These are phyloP conservation scores for Jatropha podagrica DNA, from an alignment of 441 rosid species.

Conservation along the genomic window DNA sequence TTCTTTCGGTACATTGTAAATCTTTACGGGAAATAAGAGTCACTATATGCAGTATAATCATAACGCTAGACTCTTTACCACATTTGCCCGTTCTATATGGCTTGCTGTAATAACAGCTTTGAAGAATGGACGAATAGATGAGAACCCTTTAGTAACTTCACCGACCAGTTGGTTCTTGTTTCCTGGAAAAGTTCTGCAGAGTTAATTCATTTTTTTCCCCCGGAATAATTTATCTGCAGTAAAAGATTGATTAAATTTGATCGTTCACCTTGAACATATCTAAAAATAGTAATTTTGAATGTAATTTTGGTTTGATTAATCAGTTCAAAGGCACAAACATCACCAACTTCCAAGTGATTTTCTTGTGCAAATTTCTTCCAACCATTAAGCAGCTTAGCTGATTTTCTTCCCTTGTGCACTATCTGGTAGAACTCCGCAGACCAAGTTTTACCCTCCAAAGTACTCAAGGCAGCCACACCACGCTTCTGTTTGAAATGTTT, in stretches of 20 bases:
- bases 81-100: not conserved
- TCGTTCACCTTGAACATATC: not conserved
- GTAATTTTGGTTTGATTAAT: not conserved
- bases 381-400: not conserved
- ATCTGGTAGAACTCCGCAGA: not conserved
- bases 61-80: not conserved
- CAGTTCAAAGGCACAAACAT: constrained; percentile 34
- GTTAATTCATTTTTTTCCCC: not conserved
- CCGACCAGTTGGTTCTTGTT: too few relatives aligned
- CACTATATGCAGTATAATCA: too few relatives aligned
- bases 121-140: not conserved
- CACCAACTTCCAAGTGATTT: constrained; percentile 26
- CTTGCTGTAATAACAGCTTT: not conserved
- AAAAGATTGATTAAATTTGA: not conserved
- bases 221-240: not conserved
- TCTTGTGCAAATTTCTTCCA: constrained; percentile 27
- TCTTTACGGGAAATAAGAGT: too few relatives aligned
- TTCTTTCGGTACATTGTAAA: too few relatives aligned
- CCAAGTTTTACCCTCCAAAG: constrained; percentile 25
- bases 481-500: constrained; percentile 6
- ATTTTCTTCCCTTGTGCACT: not conserved
- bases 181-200: not conserved
- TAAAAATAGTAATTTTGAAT: constrained; percentile 8
- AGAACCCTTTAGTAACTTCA: not conserved
- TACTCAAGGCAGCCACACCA: not conserved